Percentiles rank a stretch among this genome's conserved stretches.
phyloP scores from a whole-genome alignment of 768 basidiomycete genomes.

The Lentinula boryana region DNA sequence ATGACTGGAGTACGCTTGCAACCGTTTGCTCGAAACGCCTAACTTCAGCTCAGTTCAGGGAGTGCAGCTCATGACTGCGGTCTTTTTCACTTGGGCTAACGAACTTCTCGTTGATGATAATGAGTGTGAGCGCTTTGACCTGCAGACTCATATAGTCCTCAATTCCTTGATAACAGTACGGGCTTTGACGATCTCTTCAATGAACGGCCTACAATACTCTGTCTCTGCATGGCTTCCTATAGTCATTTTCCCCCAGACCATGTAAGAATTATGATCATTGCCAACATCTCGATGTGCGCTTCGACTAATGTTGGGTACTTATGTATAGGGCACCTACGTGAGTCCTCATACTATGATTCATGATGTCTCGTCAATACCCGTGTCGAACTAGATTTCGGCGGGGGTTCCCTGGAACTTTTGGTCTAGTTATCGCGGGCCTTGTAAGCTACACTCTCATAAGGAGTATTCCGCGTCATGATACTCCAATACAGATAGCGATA shows the following conservation, averaged over 20 bases:
- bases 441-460: conserved; percentile 2
- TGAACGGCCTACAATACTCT: conserved; percentile 21
- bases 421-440: conserved; percentile 19
- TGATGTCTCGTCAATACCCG: not conserved
- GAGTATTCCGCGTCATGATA: no score
- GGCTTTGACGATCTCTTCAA: conserved; percentile 18
- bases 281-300: not conserved
- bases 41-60: conserved; percentile 1
- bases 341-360: not conserved
- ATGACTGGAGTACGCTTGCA: conserved; percentile 12
- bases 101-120: conserved; percentile 16
- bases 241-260: conserved; percentile 20
- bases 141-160: not conserved
- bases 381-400: conserved; percentile 10
- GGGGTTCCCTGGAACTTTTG: conserved; percentile 20
- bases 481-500: not conserved
- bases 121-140: conserved; percentile 9
- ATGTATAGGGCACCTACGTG: conserved; percentile 12
- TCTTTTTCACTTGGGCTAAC: conserved; percentile 21
- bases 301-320: conserved; percentile 5
- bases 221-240: conserved; percentile 21
- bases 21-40: not conserved
- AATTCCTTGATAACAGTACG: conserved; percentile 10
- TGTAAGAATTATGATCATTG: conserved; percentile 6
- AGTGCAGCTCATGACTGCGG: conserved; percentile 21